Evolutionary conservation across 179 eudicot species (phyloP).

Genomic region (Spinacia oleracea): DNA sequence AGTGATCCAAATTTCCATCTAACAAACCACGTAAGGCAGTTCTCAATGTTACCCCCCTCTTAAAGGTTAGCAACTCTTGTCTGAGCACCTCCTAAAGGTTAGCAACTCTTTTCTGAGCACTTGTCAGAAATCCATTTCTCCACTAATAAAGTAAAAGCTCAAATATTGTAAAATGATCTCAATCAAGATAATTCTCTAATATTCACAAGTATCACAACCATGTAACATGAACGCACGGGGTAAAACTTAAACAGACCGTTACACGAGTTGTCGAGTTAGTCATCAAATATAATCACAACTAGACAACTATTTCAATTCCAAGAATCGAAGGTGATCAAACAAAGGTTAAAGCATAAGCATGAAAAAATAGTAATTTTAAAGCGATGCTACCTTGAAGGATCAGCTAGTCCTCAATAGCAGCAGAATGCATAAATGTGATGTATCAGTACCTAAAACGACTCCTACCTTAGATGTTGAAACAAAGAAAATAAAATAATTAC

Average conservation of each 20-base stretch:
- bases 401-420: not conserved
- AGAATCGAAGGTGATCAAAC: not conserved
- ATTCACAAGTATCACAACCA: not conserved
- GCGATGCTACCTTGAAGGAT: not conserved
- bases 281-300: not conserved
- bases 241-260: not conserved
- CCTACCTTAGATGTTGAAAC: not conserved
- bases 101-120: not conserved
- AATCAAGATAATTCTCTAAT: not conserved
- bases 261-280: not conserved
- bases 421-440: not conserved
- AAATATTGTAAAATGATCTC: not conserved
- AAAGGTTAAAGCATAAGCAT: not conserved
- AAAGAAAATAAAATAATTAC: not conserved
- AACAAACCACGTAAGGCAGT: too few species aligned
- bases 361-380: not conserved
- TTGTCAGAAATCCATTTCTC: not conserved
- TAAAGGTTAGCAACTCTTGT: not conserved
- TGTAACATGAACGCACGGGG: not conserved
- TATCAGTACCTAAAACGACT: not conserved
- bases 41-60: not conserved
- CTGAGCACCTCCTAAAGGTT: not conserved
- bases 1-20: not conserved
- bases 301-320: not conserved
- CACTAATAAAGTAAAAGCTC: not conserved